Base-by-base conservation (phyloP, 164 flowering plant genomes). In the Cinnamomum chago region DNA sequence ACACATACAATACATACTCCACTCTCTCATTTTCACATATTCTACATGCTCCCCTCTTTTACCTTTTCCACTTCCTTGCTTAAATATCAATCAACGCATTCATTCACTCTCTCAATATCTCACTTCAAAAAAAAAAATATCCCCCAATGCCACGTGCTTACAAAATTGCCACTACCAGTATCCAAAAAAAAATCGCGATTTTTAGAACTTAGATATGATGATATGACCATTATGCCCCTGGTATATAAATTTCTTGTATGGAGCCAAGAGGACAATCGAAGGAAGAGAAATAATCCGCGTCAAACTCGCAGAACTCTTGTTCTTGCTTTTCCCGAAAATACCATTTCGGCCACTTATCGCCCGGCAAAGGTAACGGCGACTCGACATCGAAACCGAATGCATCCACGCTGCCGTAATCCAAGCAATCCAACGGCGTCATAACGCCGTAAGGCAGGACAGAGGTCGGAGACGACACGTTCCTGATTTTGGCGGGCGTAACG, bases 381-480 rank as follows among this genome's bases (percentile, higher is more conserved):
- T 76, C 77, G 9, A 78, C 71, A 30, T 72, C 82, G 35, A 86
- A 79, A 3, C 86, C 86, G 24, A 82, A 84, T 2, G 79, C 79
- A 60, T 82, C 84, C 0, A 77, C 80, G 62, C 72, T 82, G 10
- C 74, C 79, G 77, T 76, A 77, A 55, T 78, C 9, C 55, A 79
- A 73, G 2, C 64, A 60, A 9, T 76, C 65, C 12, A 83, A 80
- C 80, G 86, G 73, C 78, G 77, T 68, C 33, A 68, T 24, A 0
- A 79, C 85, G 24, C 79, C 79, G 75, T 73, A 76, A 47, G 76
- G 78, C 68, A 90, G 85, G 3, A 90, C 93, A 0, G 93, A 90
- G 11, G 91, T 88, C 3, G 93, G 93, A 9, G 93, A 90, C 3
- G 82, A 77, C 24, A 72, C 76, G 0, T 76, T 51, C 64, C 13